Base-by-base conservation (phyloP, 202 grass and related monocot species). In the Sporobolus alterniflorus region DNA sequence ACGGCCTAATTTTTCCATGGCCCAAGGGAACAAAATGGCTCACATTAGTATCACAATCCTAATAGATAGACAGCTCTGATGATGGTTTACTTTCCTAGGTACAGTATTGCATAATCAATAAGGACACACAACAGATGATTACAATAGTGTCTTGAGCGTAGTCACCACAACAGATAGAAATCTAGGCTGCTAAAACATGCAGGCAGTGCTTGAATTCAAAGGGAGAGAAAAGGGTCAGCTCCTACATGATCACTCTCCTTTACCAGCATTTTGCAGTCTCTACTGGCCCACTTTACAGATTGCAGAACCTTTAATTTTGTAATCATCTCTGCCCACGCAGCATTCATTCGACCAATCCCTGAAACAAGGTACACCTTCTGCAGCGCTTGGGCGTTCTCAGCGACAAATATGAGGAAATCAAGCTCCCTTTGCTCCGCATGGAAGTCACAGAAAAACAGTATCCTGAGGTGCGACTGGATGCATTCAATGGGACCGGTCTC, bases 161-260 rank as follows among this genome's bases (percentile, higher is more conserved):
- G 46, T 16, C 46, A 49, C 14, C 15, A 11, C 14, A 49, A 16
- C 14, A 49, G 46, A 49, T 16, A 49, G 46, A 48, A 48, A 48
- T 17, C 46, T 15, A 48, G 1, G 11, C 46, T 16, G 46, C 3
- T 48, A 16, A 48, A 48, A 48, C 46, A 48, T 48, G 46, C 12
- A 48, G 46, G 49, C 49, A 52, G 48, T 3, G 18, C 6, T 52
- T 52, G 49, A 52, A 11, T 20, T 26, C 46, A 78, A 26, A 67
- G 34, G 76, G 68, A 79, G 14, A 73, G 10, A 65, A 86, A 80
- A 11, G 76, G 84, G 6, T 86, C 84, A 21, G 32, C 29, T 12
- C 0, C 21, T 24, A 17, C 29, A 28, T 48, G 44, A 79, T 3
- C 6, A 52, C 18, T 20, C 49, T 1, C 18, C 4, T n/a, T n/a